Conservation (phyloP, 306 rosid species). For the Myrica gale region DNA sequence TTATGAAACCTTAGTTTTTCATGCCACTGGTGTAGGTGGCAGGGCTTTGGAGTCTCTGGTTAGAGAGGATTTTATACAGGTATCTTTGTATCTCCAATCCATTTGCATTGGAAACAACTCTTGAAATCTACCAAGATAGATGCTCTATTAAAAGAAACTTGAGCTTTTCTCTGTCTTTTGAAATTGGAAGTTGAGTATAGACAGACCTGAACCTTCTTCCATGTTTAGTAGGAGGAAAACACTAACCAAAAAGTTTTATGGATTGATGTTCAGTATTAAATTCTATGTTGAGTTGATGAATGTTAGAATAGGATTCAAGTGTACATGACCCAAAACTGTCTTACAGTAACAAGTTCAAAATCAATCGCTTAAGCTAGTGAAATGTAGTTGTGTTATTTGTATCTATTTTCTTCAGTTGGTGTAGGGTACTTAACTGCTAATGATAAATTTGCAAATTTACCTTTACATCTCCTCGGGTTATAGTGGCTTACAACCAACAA, state of each 20-base stretch:
- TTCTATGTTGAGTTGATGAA: not conserved
- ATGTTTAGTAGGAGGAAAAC: not conserved
- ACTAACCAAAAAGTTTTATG: not conserved
- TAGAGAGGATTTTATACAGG: conserved; percentile 84
- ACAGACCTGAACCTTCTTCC: not conserved
- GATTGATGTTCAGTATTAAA: not conserved
- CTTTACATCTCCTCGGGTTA: not conserved
- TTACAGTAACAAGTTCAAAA: not conserved
- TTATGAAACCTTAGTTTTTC: conserved; percentile 79
- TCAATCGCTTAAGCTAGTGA: not conserved
- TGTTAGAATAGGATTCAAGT: not conserved
- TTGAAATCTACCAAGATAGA: not conserved
- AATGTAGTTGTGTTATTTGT: not conserved
- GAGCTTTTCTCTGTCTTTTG: not conserved
- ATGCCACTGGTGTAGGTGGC: conserved; percentile 95
- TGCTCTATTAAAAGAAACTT: not conserved
- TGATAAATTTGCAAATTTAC: not conserved
- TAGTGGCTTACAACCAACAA: not conserved
- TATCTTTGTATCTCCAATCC: conserved; percentile 25
- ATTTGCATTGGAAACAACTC: conserved; percentile 6
- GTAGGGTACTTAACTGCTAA: not conserved
- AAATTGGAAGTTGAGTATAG: not conserved
- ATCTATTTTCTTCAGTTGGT: not conserved
- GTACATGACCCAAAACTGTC: not conserved
- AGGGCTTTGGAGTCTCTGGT: conserved; percentile 93